Evolutionary conservation across 78 protist genomes (phyloP), one percentile per base, ranked within the genome.

Genomic region (Carpediemonas membranifera): DNA sequence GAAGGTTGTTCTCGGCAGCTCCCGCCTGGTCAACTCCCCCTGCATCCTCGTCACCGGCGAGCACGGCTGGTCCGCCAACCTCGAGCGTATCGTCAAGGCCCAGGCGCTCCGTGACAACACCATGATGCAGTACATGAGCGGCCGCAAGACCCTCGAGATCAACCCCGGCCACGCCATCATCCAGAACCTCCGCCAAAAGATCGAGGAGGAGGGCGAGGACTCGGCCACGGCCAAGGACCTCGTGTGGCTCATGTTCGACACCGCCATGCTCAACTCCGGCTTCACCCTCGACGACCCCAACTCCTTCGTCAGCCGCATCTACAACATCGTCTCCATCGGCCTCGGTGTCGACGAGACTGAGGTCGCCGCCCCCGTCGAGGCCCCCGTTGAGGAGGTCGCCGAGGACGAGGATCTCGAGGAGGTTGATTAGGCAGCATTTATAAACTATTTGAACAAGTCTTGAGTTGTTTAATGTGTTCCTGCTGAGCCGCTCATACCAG

Each of bases 11-110:
- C 69, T 81, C 33, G 71, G 87, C 19, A 84, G 95, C 19, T 79
- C 83, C 79, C 89, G 94, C 66, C 30, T 96, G 15, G 89, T 81
- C 33, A 33, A 63, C 51, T 86, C 98, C 56, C 99, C 99, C 41
- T 89, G 96, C 78, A 33, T 30, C 69, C 81, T 96, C 53, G 95
- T 91, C 68, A 90, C 98, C 36, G 87, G 89, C 68, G 94, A 92
- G 84, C 89, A 68, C 73, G 98, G 98, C 57, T 91, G 97, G 97
- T 84, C 96, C 33, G 96, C 98, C 75, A 89, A 94, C 85, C 92
- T 94, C 98, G 96, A 91, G 86, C 82, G 96, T 66, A 90, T 96
- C 93, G 93, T 96, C 97, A 90, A 90, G 87, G 93, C 94, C 28
- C 98, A 96, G 86, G 97, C 98, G 13, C 91, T 92, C 30, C 91